These are phyloP conservation scores for Nymphaea colorata DNA, from an alignment of 164 flowering plant genomes.

Conservation along the genomic window DNA sequence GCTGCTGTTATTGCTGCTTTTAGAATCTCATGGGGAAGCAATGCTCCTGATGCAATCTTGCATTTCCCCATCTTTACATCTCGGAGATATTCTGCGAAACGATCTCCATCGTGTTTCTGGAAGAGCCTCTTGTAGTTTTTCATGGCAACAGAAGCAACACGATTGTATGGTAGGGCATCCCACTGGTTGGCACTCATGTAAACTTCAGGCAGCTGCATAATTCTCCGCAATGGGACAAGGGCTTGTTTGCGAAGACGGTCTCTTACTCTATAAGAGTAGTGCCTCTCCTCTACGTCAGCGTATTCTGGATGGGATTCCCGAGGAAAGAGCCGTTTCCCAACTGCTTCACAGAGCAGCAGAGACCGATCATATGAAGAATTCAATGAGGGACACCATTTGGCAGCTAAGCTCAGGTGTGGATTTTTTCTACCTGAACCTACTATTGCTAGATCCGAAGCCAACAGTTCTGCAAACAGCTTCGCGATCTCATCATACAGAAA, in stretches of 20 bases:
- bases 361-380: slow-evolving; percentile 18
- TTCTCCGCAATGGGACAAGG: slow-evolving; percentile 27
- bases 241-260: slow-evolving; percentile 32
- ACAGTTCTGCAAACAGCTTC: slow-evolving; percentile 13
- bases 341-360: slow-evolving; percentile 31
- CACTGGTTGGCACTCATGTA: slow-evolving; percentile 36
- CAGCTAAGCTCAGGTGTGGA: slow-evolving; percentile 13
- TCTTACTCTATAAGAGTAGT: slow-evolving; percentile 29
- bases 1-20: slow-evolving; percentile 1
- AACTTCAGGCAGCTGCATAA: slow-evolving; percentile 32
- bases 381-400: slow-evolving; percentile 26
- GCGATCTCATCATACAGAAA: slow-evolving; percentile 21
- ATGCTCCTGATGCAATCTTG: slow-evolving; percentile 44
- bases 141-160: slow-evolving; percentile 52
- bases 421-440: slow-evolving; percentile 7
- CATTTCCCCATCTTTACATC: slow-evolving; percentile 26
- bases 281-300: slow-evolving; percentile 25
- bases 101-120: slow-evolving; percentile 23
- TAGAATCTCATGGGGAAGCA: slow-evolving; percentile 44
- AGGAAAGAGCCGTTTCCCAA: slow-evolving; percentile 30
- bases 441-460: slow-evolving; percentile 8
- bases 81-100: slow-evolving; percentile 22
- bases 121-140: slow-evolving; percentile 32
- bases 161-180: slow-evolving; percentile 27
- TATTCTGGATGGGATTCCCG: slow-evolving; percentile 22